Base-by-base conservation (phyloP, 768 basidiomycete genomes). In the Harrya chromipes region DNA sequence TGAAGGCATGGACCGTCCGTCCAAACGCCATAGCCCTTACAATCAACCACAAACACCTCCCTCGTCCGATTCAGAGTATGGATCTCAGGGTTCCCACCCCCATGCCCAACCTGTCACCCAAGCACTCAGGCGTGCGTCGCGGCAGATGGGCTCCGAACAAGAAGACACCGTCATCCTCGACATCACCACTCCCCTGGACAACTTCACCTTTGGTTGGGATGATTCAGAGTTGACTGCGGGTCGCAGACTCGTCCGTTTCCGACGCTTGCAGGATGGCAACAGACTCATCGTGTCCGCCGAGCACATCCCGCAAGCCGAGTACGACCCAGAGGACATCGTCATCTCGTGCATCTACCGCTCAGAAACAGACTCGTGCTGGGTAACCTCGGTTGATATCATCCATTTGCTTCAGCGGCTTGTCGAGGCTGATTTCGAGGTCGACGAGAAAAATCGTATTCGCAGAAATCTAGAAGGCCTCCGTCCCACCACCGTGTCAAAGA, bases 371-470 rank as follows among this genome's bases (percentile, higher is more conserved):
- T 72, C 81, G 4, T 95, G 83, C 71, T 95, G 83, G 66, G 84
- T 94, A 58, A 98, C 95, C 35, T 94, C 92, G 0, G 95, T 97
- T 58, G 95, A 98, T 66, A 85, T 95, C 68, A 94, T 98, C 61
- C 90, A 87, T 65, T 79, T 98, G 26, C 81, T 98, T 46, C 92
- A 97, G 71, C 78, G 79, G 2, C 71, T 87, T 41, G 77, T 82
- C 35, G 90, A 87, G 38, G 71, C 72, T 4, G 77, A 86, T 43
- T 94, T 97, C 62, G 85, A 84, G 26, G 88, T 97, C 41, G 93
- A 97, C 69, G 95, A 97, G 76, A 97, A 95, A 78, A 97, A 97
- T 62, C 78, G 95, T 45, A 95, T 97, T 59, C 77, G 95, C 54
- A 80, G 94, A 49, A 98, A 98, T 68, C 74, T 99, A 26, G 94